Evolutionary conservation across 805 yeast species (phyloP).

Genomic region (Hanseniaspora lachancei): DNA sequence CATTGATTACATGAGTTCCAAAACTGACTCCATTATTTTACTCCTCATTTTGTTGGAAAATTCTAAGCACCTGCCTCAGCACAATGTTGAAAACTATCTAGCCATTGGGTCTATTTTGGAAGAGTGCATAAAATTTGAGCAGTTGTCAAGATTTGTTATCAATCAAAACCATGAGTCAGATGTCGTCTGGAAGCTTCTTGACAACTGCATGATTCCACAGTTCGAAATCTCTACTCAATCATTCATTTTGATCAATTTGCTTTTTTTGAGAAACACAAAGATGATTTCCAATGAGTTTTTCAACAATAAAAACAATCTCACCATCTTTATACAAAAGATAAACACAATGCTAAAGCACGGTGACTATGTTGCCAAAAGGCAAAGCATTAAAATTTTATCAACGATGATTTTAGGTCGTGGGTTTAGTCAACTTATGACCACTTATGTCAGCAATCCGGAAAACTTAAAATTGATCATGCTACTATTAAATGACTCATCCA

Average conservation of each 20-base stretch:
- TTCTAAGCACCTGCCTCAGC: slow-evolving; percentile 25
- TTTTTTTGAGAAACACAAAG: slow-evolving; percentile 56
- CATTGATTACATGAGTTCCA: slow-evolving; percentile 61
- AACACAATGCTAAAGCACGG: slow-evolving; percentile 60
- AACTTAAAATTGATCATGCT: slow-evolving; percentile 80
- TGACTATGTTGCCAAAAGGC: slow-evolving; percentile 87
- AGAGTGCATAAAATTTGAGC: slow-evolving; percentile 73
- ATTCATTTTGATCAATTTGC: slow-evolving; percentile 59
- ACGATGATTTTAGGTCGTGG: slow-evolving; percentile 58
- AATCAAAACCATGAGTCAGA: slow-evolving; percentile 29
- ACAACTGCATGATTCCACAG: slow-evolving; percentile 57
- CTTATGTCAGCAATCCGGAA: slow-evolving; percentile 66
- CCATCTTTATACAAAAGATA: slow-evolving; percentile 45
- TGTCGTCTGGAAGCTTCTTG: slow-evolving; percentile 70
- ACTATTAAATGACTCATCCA: slow-evolving; percentile 72
- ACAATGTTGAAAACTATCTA: slow-evolving; percentile 45
- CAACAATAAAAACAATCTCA: slow-evolving; percentile 35
- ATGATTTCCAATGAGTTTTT: slow-evolving; percentile 57
- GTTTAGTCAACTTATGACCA: slow-evolving; percentile 58
- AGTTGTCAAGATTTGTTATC: slow-evolving; percentile 46
- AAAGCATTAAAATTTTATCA: slow-evolving; percentile 63
- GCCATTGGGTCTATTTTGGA: slow-evolving; percentile 67
- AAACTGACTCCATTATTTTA: slow-evolving; percentile 49
- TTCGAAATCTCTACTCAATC: slow-evolving; percentile 89
- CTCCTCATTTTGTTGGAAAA: slow-evolving; percentile 61